Evolutionary conservation across 2,329 filamentous ascomycete genomes (phyloP).

Genomic region (Fonsecaea nubica): DNA sequence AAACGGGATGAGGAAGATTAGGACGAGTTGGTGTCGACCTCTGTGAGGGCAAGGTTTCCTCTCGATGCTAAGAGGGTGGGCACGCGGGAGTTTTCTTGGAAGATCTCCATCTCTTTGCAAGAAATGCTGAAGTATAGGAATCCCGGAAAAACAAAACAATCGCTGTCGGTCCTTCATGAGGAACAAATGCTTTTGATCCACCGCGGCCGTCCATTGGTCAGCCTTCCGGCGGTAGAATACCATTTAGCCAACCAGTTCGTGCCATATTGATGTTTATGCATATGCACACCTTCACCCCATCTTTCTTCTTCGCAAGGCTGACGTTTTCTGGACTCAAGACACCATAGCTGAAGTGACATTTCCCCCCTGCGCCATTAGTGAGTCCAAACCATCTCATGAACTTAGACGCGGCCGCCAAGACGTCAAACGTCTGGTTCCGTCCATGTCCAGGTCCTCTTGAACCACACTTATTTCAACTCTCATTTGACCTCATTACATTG

Average conservation of each 20-base stretch:
- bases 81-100: not conserved
- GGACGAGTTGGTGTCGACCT: not conserved
- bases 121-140: not conserved
- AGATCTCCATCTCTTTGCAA: not conserved
- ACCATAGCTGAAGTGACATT: not conserved
- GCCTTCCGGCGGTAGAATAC: not conserved
- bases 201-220: not conserved
- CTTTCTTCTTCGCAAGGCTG: not conserved
- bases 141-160: not conserved
- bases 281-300: not conserved
- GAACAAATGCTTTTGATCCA: not conserved
- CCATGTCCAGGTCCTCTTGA: not conserved
- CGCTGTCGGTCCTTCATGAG: not conserved
- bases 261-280: not conserved
- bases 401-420: constrained; percentile 1
- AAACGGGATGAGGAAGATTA: not conserved
- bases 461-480: not conserved
- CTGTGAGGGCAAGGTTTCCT: not conserved
- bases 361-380: not conserved
- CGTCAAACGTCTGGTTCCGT: constrained; percentile 5
- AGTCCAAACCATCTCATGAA: not conserved
- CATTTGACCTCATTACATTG: not conserved
- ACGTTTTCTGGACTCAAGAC: not conserved
- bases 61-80: not conserved
- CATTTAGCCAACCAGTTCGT: not conserved